Evolutionary conservation across 768 basidiomycete genomes (phyloP).

Genomic region (Calocera cornea): DNA sequence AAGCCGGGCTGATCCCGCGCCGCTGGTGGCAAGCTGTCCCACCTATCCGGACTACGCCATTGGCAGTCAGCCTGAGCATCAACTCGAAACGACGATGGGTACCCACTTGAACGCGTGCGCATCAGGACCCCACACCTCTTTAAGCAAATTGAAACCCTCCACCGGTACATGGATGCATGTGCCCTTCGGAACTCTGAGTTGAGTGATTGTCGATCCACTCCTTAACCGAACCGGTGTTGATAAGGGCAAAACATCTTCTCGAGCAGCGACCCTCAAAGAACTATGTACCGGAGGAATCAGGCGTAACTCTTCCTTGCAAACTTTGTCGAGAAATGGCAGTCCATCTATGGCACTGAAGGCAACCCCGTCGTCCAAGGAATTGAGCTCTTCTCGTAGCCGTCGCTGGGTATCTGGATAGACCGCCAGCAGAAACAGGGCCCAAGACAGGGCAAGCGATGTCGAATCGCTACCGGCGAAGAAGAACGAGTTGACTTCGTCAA

Average conservation of each 20-base stretch:
- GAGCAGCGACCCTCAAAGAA: background rate
- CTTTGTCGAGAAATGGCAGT: background rate
- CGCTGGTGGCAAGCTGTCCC: background rate
- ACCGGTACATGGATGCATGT: background rate
- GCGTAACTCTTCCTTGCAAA: background rate
- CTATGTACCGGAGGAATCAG: background rate
- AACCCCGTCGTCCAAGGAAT: background rate
- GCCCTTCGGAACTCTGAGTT: background rate
- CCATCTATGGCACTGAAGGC: background rate
- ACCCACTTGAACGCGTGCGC: background rate
- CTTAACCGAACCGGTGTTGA: background rate
- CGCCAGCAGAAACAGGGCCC: background rate
- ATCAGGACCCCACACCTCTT: background rate
- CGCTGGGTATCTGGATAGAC: background rate
- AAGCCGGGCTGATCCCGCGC: background rate
- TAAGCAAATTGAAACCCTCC: background rate
- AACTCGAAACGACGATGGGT: background rate
- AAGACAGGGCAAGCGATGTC: background rate
- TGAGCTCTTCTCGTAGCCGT: background rate
- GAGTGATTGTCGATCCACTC: background rate
- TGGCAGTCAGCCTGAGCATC: background rate
- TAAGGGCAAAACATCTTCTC: background rate
- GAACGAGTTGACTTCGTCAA: background rate
- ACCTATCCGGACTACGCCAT: background rate
- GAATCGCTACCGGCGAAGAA: background rate